These are phyloP conservation scores for Neonectria neomacrospora DNA, from an alignment of 2,329 filamentous ascomycete genomes.

Conservation along the genomic window DNA sequence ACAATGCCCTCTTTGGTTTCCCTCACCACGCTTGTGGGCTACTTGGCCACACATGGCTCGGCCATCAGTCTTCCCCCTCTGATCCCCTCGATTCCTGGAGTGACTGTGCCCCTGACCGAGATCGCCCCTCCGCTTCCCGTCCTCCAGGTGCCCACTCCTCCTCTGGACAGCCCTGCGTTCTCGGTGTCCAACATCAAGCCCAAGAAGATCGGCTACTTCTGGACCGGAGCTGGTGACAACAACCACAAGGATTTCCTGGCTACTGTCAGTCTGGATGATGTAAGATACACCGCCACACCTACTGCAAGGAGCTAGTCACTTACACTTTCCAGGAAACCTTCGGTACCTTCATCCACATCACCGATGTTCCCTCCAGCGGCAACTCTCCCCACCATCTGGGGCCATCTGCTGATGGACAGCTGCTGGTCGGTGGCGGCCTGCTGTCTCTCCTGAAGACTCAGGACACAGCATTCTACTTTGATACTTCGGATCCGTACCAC, in stretches of 20 bases:
- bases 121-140: constrained; percentile 66
- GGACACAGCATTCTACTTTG: constrained; percentile 72
- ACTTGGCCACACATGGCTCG: constrained; percentile 31
- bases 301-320: neutral
- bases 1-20: constrained; percentile 36
- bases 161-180: constrained; percentile 65
- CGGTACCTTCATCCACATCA: constrained; percentile 67
- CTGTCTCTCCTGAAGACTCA: constrained; percentile 69
- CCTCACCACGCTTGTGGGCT: constrained; percentile 32
- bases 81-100: constrained; percentile 68
- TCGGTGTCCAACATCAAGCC: constrained; percentile 65
- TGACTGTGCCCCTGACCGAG: constrained; percentile 65
- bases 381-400: constrained; percentile 71
- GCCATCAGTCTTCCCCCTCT: constrained; percentile 61
- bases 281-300: constrained; percentile 36
- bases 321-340: constrained; percentile 62
- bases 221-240: constrained; percentile 70
- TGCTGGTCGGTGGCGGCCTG: constrained; percentile 66
- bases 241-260: constrained; percentile 68
- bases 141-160: constrained; percentile 68
- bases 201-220: constrained; percentile 75
- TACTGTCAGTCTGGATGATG: constrained; percentile 68
- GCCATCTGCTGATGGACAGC: constrained; percentile 65
- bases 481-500: constrained; percentile 66
- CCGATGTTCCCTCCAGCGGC: constrained; percentile 68